These are phyloP conservation scores for Diaporthe destruens DNA, from an alignment of 2,329 filamentous ascomycete species.

Conservation along the genomic window DNA sequence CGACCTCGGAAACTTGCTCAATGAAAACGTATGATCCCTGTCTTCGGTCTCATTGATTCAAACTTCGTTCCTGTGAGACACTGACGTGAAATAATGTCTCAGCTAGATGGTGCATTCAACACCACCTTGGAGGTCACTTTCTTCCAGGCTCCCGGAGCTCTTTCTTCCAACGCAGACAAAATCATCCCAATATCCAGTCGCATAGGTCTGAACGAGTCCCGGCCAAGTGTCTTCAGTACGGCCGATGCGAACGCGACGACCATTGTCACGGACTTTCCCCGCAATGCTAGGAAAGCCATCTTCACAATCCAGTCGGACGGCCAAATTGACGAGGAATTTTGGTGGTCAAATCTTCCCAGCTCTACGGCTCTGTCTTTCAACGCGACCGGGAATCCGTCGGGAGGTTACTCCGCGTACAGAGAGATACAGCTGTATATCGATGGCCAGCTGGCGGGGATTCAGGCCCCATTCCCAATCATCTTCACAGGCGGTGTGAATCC, in stretches of 20 bases:
- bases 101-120: conserved; percentile 80
- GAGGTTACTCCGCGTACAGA: conserved; percentile 79
- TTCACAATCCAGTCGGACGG: conserved; percentile 82
- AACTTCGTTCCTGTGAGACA: background rate
- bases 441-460: conserved; percentile 76
- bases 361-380: conserved; percentile 71
- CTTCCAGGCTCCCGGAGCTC: conserved; percentile 61
- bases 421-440: conserved; percentile 85
- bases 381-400: conserved; percentile 65
- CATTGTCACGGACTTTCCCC: conserved; percentile 68
- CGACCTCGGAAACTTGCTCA: conserved; percentile 80
- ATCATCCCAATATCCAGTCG: conserved; percentile 75
- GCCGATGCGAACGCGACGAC: conserved; percentile 72
- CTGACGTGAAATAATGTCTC: conserved; percentile 55
- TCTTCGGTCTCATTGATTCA: background rate
- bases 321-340: conserved; percentile 84
- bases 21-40: background rate
- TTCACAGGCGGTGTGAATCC: conserved; percentile 86
- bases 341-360: conserved; percentile 83
- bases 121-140: conserved; percentile 81
- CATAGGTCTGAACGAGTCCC: conserved; percentile 55
- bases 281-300: conserved; percentile 76
- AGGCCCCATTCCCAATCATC: conserved; percentile 87
- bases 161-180: conserved; percentile 65
- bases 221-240: conserved; percentile 75